phyloP scores from a whole-genome alignment of 2,329 filamentous ascomycete species.

The Aaosphaeria arxii region DNA sequence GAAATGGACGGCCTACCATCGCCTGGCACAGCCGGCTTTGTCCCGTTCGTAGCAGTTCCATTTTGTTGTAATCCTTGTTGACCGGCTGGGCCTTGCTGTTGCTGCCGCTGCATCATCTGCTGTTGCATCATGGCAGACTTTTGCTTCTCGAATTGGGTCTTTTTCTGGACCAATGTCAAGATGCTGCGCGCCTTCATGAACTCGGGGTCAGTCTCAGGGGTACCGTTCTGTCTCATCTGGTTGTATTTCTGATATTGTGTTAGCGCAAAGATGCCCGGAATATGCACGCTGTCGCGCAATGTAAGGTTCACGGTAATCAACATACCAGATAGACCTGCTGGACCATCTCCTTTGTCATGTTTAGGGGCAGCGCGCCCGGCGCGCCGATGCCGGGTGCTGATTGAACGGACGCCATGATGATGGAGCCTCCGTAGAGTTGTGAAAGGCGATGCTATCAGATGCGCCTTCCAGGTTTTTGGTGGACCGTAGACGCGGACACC shows the following conservation, averaged over 20 bases:
- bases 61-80: slow-evolving; percentile 52
- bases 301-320: slow-evolving; percentile 4
- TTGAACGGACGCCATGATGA: slow-evolving; percentile 76
- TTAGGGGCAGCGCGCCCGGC: slow-evolving; percentile 60
- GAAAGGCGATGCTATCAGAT: neutral
- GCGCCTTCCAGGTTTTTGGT: neutral
- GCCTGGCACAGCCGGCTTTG: slow-evolving; percentile 26
- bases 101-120: slow-evolving; percentile 54
- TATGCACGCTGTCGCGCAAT: neutral
- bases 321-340: slow-evolving; percentile 70
- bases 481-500: slow-evolving; percentile 8
- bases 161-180: slow-evolving; percentile 67
- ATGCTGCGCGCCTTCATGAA: slow-evolving; percentile 79
- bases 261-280: slow-evolving; percentile 28
- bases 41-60: slow-evolving; percentile 48
- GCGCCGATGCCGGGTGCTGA: slow-evolving; percentile 65
- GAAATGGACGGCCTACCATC: slow-evolving; percentile 25
- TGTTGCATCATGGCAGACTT: slow-evolving; percentile 40
- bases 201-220: slow-evolving; percentile 80
- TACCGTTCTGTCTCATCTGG: slow-evolving; percentile 82
- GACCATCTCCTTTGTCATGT: slow-evolving; percentile 72
- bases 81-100: slow-evolving; percentile 53
- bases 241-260: slow-evolving; percentile 69
- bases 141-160: slow-evolving; percentile 52
- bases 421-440: neutral